Percentiles rank a stretch among this genome's conserved stretches.
Conservation (phyloP, 208 protist genomes). For the Wallacemonas sp. region DNA sequence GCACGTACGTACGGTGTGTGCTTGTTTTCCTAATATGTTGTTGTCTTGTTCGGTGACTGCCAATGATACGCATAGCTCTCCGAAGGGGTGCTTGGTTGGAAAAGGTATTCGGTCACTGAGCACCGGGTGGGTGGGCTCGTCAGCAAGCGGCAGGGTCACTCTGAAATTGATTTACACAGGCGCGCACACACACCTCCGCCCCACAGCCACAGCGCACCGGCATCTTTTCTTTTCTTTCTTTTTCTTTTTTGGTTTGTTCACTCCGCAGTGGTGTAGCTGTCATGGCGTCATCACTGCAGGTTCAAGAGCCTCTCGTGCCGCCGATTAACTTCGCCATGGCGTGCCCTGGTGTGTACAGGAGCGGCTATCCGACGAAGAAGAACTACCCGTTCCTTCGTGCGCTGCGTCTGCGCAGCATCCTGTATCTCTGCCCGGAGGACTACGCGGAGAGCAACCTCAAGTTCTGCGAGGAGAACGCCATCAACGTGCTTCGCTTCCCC, state of each 20-base stretch:
- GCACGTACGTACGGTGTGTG: too few relatives aligned
- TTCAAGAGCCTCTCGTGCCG: slow-evolving; percentile 72
- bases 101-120: too few relatives aligned
- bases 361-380: slow-evolving; percentile 96
- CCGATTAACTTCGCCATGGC: slow-evolving; percentile 97
- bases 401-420: slow-evolving; percentile 91
- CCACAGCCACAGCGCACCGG: background rate
- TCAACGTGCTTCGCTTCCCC: slow-evolving; percentile 89
- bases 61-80: too few relatives aligned
- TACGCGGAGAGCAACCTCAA: slow-evolving; percentile 93
- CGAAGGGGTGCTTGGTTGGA: too few relatives aligned
- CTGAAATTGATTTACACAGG: too few relatives aligned
- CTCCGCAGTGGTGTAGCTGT: background rate
- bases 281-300: background rate
- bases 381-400: slow-evolving; percentile 96
- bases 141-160: too few relatives aligned
- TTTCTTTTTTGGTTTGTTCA: slow-evolving; percentile 14
- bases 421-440: slow-evolving; percentile 94
- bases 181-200: too few relatives aligned
- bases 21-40: too few relatives aligned
- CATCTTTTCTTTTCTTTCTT: slow-evolving; percentile 3
- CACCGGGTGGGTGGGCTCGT: too few relatives aligned
- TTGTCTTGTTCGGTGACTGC: too few relatives aligned
- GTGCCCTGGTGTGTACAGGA: slow-evolving; percentile 94
- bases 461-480: slow-evolving; percentile 89